Evolutionary conservation across 345 rosid species (phyloP), one percentile per base, ranked within the genome.

Genomic region (Rhodamnia rubescens): DNA sequence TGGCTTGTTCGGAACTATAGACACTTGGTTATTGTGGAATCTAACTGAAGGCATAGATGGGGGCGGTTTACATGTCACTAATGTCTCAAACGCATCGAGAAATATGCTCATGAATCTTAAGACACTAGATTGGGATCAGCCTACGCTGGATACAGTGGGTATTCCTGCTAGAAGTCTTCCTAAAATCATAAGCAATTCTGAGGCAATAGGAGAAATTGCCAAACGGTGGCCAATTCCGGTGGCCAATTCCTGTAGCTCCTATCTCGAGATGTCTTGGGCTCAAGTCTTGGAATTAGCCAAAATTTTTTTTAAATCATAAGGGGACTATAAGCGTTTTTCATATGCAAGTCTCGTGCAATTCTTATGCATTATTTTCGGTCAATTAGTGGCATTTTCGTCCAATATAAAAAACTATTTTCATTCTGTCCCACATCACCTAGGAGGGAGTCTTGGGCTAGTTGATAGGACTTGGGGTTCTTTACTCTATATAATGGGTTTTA

Each of bases 11-110:
- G 98, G 98, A 84, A 97, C 99, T 0, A 87, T 96, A 78, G 99
- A 97, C 81, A 86, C 98, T 1, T 97, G 99, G 99, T 74, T 97
- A 49, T 92, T 97, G 85, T 97, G 99, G 99, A 97, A 97, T 88
- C 91, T 97, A 87, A 95, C 98, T 0, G 99, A 98, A 2, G 98
- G 98, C 49, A 53, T 89, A 2, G 89, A 91, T 0, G 94, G 93
- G 22, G 98, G 98, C 15, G 98, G 99, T 3, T 29, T 95, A 56
- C 98, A 97, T 85, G 96, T 93, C 80, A 97, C 99, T 27, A 98
- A 97, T 87, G 96, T 95, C 51, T 94, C 99, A 0, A 97, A 97
- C 50, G 99, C 99, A 40, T 96, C 98, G 4, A 88, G 98, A 22
- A 96, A 98, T 0, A 96, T 97, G 98, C 98, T 95, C 51, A 96